Conservation (phyloP, 2,329 filamentous ascomycete genomes). For the Penicillium sp. region DNA sequence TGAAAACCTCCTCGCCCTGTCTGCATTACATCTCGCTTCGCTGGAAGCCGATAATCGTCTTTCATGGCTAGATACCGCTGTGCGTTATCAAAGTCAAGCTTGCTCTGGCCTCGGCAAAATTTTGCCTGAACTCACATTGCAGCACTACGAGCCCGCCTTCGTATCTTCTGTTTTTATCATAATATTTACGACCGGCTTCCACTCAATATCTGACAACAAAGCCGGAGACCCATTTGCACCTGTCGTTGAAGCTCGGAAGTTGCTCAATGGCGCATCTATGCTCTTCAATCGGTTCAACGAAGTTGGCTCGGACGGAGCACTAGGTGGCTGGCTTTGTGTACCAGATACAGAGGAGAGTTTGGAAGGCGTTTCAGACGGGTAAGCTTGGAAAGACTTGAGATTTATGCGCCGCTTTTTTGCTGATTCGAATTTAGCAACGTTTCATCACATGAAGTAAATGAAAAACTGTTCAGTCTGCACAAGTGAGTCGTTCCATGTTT, state of each 20-base stretch:
- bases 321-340: constrained; percentile 30
- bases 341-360: constrained; percentile 19
- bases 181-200: constrained; percentile 39
- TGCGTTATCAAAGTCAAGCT: constrained; percentile 42
- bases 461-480: constrained; percentile 22
- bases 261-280: constrained; percentile 37
- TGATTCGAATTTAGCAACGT: constrained; percentile 5
- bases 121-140: constrained; percentile 42
- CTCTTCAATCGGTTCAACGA: constrained; percentile 31
- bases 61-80: constrained; percentile 38
- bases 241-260: constrained; percentile 33
- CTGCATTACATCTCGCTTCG: constrained; percentile 49
- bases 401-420: background rate
- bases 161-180: constrained; percentile 46
- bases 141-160: constrained; percentile 49
- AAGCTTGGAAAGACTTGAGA: background rate
- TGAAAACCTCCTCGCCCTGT: constrained; percentile 48
- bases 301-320: constrained; percentile 25
- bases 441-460: constrained; percentile 1
- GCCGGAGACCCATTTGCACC: constrained; percentile 31
- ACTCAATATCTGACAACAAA: constrained; percentile 32
- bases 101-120: constrained; percentile 39
- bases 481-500: constrained; percentile 11
- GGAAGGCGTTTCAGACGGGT: constrained; percentile 3
- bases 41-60: constrained; percentile 38